Conservation (phyloP, 1,139 yeast species). For the Suhomyces bokatorum region DNA sequence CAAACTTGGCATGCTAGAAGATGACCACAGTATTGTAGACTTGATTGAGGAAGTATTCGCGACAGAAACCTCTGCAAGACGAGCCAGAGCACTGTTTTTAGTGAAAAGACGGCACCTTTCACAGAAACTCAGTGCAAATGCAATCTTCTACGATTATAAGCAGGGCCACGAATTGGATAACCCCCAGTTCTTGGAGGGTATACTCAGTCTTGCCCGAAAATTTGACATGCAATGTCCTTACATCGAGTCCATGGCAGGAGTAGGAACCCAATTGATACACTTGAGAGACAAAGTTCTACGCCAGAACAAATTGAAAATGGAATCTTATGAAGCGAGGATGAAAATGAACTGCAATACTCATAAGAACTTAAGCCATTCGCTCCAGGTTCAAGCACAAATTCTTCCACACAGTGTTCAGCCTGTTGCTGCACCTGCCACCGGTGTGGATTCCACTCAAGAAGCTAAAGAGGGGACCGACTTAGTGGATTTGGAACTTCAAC, state of each 20-base stretch:
- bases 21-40: too few relatives aligned
- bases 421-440: too few relatives aligned
- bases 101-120: constrained; percentile 12
- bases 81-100: not conserved
- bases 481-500: not conserved
- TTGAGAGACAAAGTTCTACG: constrained; percentile 9
- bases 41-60: not conserved
- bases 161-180: constrained; percentile 21
- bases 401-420: too few relatives aligned
- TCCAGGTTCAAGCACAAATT: too few relatives aligned
- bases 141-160: constrained; percentile 15
- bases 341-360: too few relatives aligned
- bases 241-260: constrained; percentile 18
- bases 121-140: constrained; percentile 7
- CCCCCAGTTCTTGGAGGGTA: not conserved
- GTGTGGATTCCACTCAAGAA: too few relatives aligned
- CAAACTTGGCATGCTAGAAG: not conserved
- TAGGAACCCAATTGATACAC: constrained; percentile 16
- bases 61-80: not conserved
- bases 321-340: too few relatives aligned
- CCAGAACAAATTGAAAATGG: not conserved
- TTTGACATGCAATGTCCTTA: constrained; percentile 15
- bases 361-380: not conserved
- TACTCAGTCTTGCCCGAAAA: constrained; percentile 9
- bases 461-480: not conserved